Evolutionary conservation across 2,329 filamentous ascomycete species (phyloP), one percentile per base, ranked within the genome.

Genomic region (Hawksworthiomyces lignivorus): DNA sequence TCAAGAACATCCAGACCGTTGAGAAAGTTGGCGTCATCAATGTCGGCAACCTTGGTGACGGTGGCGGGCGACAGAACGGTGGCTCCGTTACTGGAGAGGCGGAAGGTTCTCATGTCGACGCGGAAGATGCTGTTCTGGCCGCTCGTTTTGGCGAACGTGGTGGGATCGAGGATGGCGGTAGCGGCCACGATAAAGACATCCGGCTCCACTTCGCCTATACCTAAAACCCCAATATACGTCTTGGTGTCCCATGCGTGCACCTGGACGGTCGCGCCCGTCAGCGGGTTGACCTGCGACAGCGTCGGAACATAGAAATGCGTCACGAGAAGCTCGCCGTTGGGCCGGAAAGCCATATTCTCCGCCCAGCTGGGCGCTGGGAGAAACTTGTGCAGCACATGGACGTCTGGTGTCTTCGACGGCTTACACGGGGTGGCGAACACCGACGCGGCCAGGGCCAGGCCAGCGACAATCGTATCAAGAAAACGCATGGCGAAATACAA

Each of bases 301-400:
- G 60, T 54, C 8, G 62, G 53, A 17, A 37, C 36, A 30, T 56
- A 54, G 9, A 64, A 43, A 4, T 56, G 45, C 14, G 54, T 49
- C 15, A 59, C 54, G 22, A 65, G 54, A n/a, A 65, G 47, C 21
- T 59, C 52, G 14, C 59, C 60, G 35, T 62, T 63, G n/a, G 52
- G 38, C 18, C 56, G 59, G 4, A 61, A 43, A 7, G 55, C 58
- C 19, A 67, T 49, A 39, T 67, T 66, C 45, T 67, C 64, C 14
- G 22, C 37, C 26, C 42, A 44, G 31, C 36, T 39, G 5, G 36
- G 39, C n/a, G n/a, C n/a, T n/a, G n/a, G n/a, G n/a, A n/a, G n/a
- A n/a, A n/a, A n/a, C n/a, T n/a, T n/a, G n/a, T n/a, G n/a, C n/a
- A n/a, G n/a, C n/a, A n/a, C n/a, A n/a, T n/a, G n/a, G n/a, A n/a